These are phyloP conservation scores for Medicago ruthenica DNA, from an alignment of 306 rosid genomes.

Conservation along the genomic window DNA sequence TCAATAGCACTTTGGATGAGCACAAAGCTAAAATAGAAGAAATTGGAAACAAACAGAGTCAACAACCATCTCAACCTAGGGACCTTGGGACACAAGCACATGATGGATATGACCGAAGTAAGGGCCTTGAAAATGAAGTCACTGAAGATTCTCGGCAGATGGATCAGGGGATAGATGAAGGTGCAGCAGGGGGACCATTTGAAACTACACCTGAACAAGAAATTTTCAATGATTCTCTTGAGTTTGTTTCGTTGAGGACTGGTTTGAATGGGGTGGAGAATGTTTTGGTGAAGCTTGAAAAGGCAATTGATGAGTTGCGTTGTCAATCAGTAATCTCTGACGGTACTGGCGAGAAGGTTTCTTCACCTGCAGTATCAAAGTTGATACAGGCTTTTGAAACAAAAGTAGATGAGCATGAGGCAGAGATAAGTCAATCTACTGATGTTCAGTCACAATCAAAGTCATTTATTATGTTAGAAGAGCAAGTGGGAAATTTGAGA, in stretches of 20 bases:
- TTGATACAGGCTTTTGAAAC: constrained; percentile 88
- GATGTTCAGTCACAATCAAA: constrained; percentile 52
- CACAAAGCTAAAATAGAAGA: constrained; percentile 63
- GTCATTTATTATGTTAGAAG: constrained; percentile 53
- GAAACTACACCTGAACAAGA: constrained; percentile 49
- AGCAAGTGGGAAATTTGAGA: constrained; percentile 65
- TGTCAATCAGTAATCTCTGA: constrained; percentile 53
- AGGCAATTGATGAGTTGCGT: constrained; percentile 58
- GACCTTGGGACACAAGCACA: constrained; percentile 50
- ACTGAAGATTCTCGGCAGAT: constrained; percentile 47
- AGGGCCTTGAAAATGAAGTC: constrained; percentile 49
- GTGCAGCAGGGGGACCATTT: constrained; percentile 41
- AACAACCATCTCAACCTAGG: constrained; percentile 48
- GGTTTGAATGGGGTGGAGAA: constrained; percentile 66
- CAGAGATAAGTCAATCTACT: constrained; percentile 44
- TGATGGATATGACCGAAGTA: constrained; percentile 40
- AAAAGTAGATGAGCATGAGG: constrained; percentile 65
- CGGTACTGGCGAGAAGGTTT: constrained; percentile 53
- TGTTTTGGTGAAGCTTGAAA: constrained; percentile 67
- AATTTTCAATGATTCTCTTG: constrained; percentile 57
- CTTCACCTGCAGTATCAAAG: constrained; percentile 70
- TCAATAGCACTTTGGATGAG: constrained; percentile 58
- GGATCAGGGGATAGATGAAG: constrained; percentile 46
- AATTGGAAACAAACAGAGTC: constrained; percentile 43
- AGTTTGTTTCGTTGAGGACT: constrained; percentile 59